A percentile compares a stretch with the other conserved stretches of the same genome.
These are phyloP conservation scores for Pulveroboletus frians DNA, from an alignment of 768 basidiomycete species.

Conservation along the genomic window DNA sequence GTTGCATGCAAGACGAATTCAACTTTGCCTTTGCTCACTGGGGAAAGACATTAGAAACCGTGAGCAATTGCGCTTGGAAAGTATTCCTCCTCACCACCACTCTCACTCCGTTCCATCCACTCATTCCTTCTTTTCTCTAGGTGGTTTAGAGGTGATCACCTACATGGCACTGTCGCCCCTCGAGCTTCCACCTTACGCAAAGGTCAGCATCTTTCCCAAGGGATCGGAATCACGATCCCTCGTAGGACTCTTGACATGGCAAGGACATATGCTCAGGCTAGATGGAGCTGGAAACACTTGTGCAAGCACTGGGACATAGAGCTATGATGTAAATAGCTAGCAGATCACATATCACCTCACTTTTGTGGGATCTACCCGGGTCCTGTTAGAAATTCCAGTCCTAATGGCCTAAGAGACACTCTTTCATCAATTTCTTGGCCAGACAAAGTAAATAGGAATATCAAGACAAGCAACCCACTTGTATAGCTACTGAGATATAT, in stretches of 20 bases:
- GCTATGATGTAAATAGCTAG: no score
- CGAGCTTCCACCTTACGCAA: background rate
- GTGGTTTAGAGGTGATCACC: slow-evolving; percentile 11
- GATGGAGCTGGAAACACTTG: background rate
- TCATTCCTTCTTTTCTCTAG: background rate
- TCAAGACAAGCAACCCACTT: no score
- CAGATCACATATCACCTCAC: no score
- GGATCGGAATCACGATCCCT: slow-evolving; percentile 1
- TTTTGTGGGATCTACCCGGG: no score
- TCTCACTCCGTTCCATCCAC: no score
- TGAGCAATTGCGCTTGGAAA: slow-evolving; percentile 4
- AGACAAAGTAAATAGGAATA: no score
- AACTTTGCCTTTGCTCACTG: slow-evolving; percentile 4
- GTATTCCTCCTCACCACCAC: background rate
- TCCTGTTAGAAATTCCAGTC: no score
- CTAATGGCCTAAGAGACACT: no score
- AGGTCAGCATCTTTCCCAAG: slow-evolving; percentile 2
- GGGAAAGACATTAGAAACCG: background rate
- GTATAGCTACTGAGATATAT: no score
- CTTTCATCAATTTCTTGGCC: no score
- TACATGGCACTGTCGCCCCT: slow-evolving; percentile 10
- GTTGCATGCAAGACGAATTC: background rate
- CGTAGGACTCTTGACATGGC: slow-evolving; percentile 3
- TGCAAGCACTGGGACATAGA: slow-evolving; percentile 1
- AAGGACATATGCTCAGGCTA: slow-evolving; percentile 5